Base-by-base conservation (phyloP, 2,329 filamentous ascomycete species). In the Xylariales sp. region DNA sequence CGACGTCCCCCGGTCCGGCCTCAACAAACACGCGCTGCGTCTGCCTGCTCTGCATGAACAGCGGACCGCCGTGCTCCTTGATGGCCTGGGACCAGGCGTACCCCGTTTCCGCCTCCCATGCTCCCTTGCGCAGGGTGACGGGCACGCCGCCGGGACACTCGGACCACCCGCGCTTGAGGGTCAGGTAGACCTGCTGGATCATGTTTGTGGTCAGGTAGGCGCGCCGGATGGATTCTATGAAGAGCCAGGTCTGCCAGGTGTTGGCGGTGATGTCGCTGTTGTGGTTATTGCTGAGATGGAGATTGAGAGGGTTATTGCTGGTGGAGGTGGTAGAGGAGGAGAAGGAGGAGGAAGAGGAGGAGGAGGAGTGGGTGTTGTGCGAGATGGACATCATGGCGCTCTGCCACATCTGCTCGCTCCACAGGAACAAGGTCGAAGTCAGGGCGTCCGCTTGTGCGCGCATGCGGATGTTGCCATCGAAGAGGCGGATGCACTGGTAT, bases 401-500 rank as follows among this genome's bases (percentile, higher is more conserved):
- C 19, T 51, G 42, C 29, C 54, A 46, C 39, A 57, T 47, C 40
- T 55, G 43, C 15, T 38, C 42, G 5, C 45, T 50, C 55, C 55
- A 57, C 3, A 42, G 38, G 31, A 37, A 40, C n/a, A 64, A 42
- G 11, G 60, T 51, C 8, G 57, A 48, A 24, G 62, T 52, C 14
- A 58, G 46, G 10, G 40, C 49, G 44, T 64, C 60, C 10, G 52
- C 62, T 33, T 56, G 52, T 3, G 52, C 53, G 21, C 61, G 54
- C 47, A 61, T 56, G 15, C 53, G 49, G 18, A 63, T 48, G 44
- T 63, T 57, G 18, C 60, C 61, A 43, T 64, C 61, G 40, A 58
- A 59, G 6, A 64, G 50, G 8, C 61, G 50, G 34, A 63, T 57
- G n/a, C 55, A 42, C 41, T 63, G 59, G 44, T 63, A 63, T n/a